Percentiles rank a stretch among this genome's conserved stretches.
Conservation (phyloP, 225 moss, liverwort and hornwort genomes). For the Sphagnum contortum region DNA sequence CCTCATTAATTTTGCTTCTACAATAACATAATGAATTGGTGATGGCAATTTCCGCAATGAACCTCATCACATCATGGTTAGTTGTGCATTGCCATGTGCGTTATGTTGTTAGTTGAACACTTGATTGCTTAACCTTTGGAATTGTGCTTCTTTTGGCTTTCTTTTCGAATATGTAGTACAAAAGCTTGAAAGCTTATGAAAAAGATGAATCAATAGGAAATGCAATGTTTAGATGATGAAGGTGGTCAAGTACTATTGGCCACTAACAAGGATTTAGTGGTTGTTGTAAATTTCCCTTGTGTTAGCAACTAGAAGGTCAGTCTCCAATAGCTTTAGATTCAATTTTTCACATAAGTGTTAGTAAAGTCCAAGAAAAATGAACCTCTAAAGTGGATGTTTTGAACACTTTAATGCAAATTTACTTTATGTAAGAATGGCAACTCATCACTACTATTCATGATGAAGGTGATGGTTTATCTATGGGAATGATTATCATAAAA, state of each 20-base stretch:
- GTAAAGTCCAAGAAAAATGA: too few species aligned
- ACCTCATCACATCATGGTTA: conserved; percentile 87
- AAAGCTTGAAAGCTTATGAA: background rate
- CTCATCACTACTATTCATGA: too few species aligned
- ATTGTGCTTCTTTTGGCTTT: background rate
- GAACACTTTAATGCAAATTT: too few species aligned
- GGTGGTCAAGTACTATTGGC: conserved; percentile 86
- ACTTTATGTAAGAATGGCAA: too few species aligned
- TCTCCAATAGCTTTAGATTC: background rate
- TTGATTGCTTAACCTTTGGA: too few species aligned
- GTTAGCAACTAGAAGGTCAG: conserved; percentile 89
- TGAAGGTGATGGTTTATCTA: too few species aligned
- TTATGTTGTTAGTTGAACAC: background rate
- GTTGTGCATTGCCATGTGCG: background rate
- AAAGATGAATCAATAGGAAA: background rate
- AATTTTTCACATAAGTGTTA: too few species aligned
- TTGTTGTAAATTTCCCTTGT: conserved; percentile 85
- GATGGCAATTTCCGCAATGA: conserved; percentile 77
- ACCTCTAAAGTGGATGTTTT: too few species aligned
- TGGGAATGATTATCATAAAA: too few species aligned
- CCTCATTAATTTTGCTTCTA: conserved; percentile 95
- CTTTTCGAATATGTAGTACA: too few species aligned
- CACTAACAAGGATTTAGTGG: conserved; percentile 78
- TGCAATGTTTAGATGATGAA: conserved; percentile 98
- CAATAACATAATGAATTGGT: conserved; percentile 87